A percentile compares a stretch with the other conserved stretches of the same genome.
These are phyloP conservation scores for Hemileccinum hortonii DNA, from an alignment of 1,284 basidiomycete species.

Conservation along the genomic window DNA sequence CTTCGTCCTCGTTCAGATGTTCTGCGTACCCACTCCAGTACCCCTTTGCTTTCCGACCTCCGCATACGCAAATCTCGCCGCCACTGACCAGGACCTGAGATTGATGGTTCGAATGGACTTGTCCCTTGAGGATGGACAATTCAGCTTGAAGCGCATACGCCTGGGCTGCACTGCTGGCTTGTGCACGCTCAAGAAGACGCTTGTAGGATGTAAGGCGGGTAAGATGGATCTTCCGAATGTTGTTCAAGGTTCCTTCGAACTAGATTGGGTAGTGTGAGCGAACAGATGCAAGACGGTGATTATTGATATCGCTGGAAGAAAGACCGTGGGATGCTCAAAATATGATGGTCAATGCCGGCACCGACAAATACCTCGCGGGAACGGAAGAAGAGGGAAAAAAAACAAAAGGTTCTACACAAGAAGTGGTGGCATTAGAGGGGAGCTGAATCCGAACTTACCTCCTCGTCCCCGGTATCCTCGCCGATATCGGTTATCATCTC, in stretches of 20 bases:
- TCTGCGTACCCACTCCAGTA: constrained; percentile 65
- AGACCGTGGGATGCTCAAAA: neutral
- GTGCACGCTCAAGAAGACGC: constrained; percentile 71
- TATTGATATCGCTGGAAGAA: neutral
- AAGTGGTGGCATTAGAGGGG: no score
- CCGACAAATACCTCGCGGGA: neutral
- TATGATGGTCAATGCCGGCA: neutral
- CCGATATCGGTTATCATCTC: constrained; percentile 71
- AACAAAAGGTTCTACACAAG: neutral
- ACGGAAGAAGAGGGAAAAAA: neutral
- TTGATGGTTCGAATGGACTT: constrained; percentile 9
- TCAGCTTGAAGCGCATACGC: constrained; percentile 79
- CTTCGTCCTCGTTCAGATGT: constrained; percentile 40
- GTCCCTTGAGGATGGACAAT: constrained; percentile 44
- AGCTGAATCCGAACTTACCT: constrained; percentile 42
- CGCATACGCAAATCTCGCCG: constrained; percentile 54
- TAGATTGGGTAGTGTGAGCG: constrained; percentile 28
- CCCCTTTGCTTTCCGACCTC: constrained; percentile 53
- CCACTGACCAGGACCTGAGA: constrained; percentile 7
- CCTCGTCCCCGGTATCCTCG: constrained; percentile 68
- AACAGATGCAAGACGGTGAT: neutral
- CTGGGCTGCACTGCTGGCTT: constrained; percentile 72
- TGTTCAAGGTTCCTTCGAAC: constrained; percentile 58
- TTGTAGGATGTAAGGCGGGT: constrained; percentile 70
- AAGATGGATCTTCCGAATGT: constrained; percentile 58